phyloP scores from a whole-genome alignment of 768 basidiomycete genomes.

The Dacryopinax primogenitus region DNA sequence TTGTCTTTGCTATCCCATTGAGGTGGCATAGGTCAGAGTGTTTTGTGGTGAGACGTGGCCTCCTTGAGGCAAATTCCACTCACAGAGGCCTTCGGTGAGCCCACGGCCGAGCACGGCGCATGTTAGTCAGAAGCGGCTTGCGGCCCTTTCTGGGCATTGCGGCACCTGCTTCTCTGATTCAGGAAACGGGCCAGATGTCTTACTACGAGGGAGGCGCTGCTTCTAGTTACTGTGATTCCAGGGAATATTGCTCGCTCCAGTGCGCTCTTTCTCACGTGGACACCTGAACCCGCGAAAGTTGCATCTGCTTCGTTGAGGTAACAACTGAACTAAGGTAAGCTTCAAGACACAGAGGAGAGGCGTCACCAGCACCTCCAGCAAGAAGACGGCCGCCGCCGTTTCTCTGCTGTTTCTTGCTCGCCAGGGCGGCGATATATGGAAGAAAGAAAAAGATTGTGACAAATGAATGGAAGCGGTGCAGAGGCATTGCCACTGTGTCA shows the following conservation, averaged over 20 bases:
- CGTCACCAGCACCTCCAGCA: background rate
- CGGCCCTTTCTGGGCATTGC: background rate
- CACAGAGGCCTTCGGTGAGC: background rate
- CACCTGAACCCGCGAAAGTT: background rate
- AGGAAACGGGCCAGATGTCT: background rate
- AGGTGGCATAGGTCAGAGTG: background rate
- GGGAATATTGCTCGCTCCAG: background rate
- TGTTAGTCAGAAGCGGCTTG: background rate
- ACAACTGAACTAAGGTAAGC: background rate
- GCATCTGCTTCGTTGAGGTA: background rate
- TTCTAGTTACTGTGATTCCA: background rate
- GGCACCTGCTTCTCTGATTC: background rate
- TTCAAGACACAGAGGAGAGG: background rate
- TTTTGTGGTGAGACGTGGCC: background rate
- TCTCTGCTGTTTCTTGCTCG: background rate
- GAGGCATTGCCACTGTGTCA: conserved; percentile 7
- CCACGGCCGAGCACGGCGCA: background rate
- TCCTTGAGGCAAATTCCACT: background rate
- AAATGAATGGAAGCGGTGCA: conserved; percentile 5
- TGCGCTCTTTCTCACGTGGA: background rate
- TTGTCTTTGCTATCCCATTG: background rate
- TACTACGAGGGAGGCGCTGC: conserved; percentile 6
- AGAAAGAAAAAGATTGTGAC: background rate
- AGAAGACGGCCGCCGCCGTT: background rate
- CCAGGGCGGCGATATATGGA: background rate